These are phyloP conservation scores for Sporothrix protearum DNA, from an alignment of 2,329 filamentous ascomycete species.

Conservation along the genomic window DNA sequence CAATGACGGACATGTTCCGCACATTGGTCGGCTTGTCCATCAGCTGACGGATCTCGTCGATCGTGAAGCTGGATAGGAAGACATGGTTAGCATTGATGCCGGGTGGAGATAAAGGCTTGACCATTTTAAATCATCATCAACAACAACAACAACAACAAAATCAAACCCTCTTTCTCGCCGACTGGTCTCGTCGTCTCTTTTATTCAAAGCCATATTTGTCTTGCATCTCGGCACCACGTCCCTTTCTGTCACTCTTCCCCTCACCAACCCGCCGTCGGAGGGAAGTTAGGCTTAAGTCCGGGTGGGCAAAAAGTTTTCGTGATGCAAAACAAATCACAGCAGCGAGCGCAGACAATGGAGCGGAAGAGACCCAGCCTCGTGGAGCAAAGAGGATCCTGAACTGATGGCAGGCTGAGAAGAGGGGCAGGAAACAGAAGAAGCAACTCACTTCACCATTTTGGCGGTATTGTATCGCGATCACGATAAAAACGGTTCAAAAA, in stretches of 20 bases:
- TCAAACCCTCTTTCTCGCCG: background rate
- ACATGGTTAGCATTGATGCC: constrained; percentile 44
- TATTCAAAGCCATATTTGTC: background rate
- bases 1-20: constrained; percentile 75
- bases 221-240: background rate
- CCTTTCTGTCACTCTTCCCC: background rate
- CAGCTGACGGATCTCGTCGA: constrained; percentile 80
- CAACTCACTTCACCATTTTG: constrained; percentile 99
- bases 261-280: constrained; percentile 18
- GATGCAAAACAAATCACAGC: constrained; percentile 1
- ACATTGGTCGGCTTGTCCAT: constrained; percentile 72
- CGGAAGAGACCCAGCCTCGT: background rate
- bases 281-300: constrained; percentile 31
- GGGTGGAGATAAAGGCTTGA: background rate
- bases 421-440: background rate
- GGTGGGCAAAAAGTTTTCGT: constrained; percentile 18
- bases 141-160: background rate
- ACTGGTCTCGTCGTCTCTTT: background rate
- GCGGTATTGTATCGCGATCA: constrained; percentile 60
- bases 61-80: constrained; percentile 78
- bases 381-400: background rate
- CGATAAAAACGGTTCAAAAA: constrained; percentile 26
- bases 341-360: background rate
- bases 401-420: background rate
- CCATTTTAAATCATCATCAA: background rate